Evolutionary conservation across 2,329 filamentous ascomycete genomes (phyloP), one percentile per base, ranked within the genome.

Genomic region (Septoria linicola): DNA sequence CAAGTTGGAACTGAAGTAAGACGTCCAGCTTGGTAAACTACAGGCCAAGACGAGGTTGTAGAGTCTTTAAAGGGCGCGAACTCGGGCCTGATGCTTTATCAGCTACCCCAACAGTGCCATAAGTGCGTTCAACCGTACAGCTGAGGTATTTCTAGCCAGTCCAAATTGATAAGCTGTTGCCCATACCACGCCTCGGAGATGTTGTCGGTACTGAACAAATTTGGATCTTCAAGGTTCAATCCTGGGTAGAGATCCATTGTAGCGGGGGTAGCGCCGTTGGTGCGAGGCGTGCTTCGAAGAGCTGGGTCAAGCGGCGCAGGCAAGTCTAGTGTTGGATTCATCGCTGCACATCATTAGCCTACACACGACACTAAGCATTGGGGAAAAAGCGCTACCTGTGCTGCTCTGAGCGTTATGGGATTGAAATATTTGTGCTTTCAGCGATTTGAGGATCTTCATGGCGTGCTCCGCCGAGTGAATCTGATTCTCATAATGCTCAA

Each of bases 161-260:
- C 60, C 46, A 62, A 47, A 32, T 61, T 62, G 39, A 59, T 43
- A 27, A 62, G 23, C 32, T 62, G 60, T 37, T 62, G 60, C 13
- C 60, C 60, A 32, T 57, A 62, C 60, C 60, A 62, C 4, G 60
- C 54, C 14, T 60, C 57, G 2, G 57, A 56, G 25, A 62, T 58
- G 32, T 56, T 60, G 21, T 62, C 59, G n/a, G 57, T 54, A 19
- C 57, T 52, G 32, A 58, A 59, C n/a, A 60, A 35, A 8, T 60
- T 57, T 13, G 52, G 32, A 21, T 59, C 57, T 41, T 61, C 59
- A n/a, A 58, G 43, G 21, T 35, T 47, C 25, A 58, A 40, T n/a
- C 54, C 41, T 11, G 42, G 19, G 37, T 59, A 56, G 30, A 53
- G 42, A 5, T 52, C 51, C 21, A 44, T 39, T 8, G 32, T 37